Base-by-base conservation (phyloP, 1,284 basidiomycete genomes). In the Trametes versicolor region DNA sequence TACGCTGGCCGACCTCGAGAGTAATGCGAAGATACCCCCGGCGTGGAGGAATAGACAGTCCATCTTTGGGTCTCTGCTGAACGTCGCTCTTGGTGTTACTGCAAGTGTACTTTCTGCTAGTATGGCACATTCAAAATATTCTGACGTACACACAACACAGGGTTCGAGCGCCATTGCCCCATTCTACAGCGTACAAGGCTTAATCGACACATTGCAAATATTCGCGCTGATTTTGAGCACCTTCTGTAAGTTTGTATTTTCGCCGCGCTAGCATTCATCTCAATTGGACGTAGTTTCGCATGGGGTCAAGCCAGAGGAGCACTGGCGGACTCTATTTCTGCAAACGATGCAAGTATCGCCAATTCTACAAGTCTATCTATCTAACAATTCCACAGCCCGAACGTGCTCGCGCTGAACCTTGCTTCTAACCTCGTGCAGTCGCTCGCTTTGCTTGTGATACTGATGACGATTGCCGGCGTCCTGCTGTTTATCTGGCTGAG, bases 211-310 rank as follows among this genome's bases (percentile, higher is more conserved):
- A 0, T 75, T 91, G 0, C 90, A 92, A 72, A 82, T 92, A 47
- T 90, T 92, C 74, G 89, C 90, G 0, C 77, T 92, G 34, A 81
- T 92, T 43, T 74, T 92, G 60, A 87, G 82, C 65, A 89, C 89
- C 0, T 82, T 91, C 65, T 82, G 89, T 91, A 71, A 55, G 78
- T 66, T 19, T 21, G 64, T 21, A 3, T 32, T 8, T 3, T 29
- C 19, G 25, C 25, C 34, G 25, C 43, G 8, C 29, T 47, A 56
- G 34, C 21, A 51, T 45, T 32, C 6, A 56, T 56, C 36, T 66
- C 12, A 51, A 45, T 37, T 21, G 7, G 34, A 27, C 43, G 39
- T 65, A 86, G 85, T 86, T 23, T 83, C 85, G 6, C 70, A 81
- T n/a, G 77, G 76, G 23, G 76, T 73, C 23, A 72, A 83, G 62